Percentiles rank a stretch among this genome's conserved stretches.
phyloP scores from a whole-genome alignment of 371 early-diverging fungal species.

The Mortierella sp. region DNA sequence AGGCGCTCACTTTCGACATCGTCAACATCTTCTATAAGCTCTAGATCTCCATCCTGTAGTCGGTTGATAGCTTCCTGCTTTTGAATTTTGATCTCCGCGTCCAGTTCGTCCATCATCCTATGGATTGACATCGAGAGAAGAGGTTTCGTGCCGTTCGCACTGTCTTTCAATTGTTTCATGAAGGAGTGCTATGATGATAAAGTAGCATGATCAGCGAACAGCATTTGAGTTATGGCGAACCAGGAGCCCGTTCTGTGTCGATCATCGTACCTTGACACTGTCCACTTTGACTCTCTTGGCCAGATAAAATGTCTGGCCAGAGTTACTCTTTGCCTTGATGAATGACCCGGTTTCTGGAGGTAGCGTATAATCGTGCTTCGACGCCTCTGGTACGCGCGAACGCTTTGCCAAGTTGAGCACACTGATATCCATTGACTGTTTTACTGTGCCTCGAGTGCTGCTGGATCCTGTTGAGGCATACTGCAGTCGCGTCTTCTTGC shows the following conservation, averaged over 20 bases:
- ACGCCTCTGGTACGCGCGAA: constrained; percentile 8
- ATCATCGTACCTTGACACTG: constrained; percentile 12
- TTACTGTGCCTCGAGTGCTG: not conserved
- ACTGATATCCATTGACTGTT: not conserved
- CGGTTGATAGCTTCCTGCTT: constrained; percentile 50
- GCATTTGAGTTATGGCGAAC: not conserved
- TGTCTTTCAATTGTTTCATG: constrained; percentile 9
- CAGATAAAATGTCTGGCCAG: constrained; percentile 40
- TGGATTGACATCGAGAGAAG: constrained; percentile 56
- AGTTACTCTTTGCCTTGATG: constrained; percentile 30
- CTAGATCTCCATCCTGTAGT: constrained; percentile 15
- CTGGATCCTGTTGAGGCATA: constrained; percentile 7
- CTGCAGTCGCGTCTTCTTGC: constrained; percentile 31
- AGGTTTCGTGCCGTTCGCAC: constrained; percentile 7
- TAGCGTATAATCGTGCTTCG: constrained; percentile 37
- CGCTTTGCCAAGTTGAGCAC: not conserved
- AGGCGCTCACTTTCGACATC: constrained; percentile 51
- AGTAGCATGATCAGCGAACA: not conserved
- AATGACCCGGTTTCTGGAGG: constrained; percentile 45
- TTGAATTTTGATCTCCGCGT: constrained; percentile 42
- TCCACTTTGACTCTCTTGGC: constrained; percentile 26
- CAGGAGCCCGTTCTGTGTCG: too few relatives aligned
- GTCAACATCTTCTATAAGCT: not conserved
- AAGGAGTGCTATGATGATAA: constrained; percentile 5
- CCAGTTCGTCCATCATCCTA: constrained; percentile 58